A percentile compares a stretch with the other conserved stretches of the same genome.
Conservation (phyloP, 2,329 filamentous ascomycete species). For the Alternaria triticimaculans region DNA sequence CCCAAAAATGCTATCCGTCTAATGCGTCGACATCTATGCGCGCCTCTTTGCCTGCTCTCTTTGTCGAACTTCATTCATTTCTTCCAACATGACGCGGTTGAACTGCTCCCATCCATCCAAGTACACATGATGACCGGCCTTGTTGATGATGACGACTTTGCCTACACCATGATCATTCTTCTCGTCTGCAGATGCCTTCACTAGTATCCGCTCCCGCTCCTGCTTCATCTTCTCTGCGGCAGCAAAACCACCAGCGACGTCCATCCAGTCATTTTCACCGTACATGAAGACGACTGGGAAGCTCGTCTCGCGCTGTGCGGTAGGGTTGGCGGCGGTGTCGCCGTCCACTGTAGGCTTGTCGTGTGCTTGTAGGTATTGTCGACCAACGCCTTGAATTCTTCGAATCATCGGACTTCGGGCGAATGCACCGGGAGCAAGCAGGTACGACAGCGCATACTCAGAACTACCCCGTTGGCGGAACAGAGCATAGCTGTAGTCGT, state of each 20-base stretch:
- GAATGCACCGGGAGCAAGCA: slow-evolving; percentile 92
- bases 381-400: slow-evolving; percentile 83
- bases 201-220: slow-evolving; percentile 66
- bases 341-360: slow-evolving; percentile 33
- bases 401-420: slow-evolving; percentile 87
- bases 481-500: slow-evolving; percentile 92
- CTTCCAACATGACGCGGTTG: slow-evolving; percentile 67
- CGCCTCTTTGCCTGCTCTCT: slow-evolving; percentile 35
- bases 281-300: slow-evolving; percentile 93
- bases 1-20: slow-evolving; percentile 8
- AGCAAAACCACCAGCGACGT: slow-evolving; percentile 82
- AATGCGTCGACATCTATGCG: neutral
- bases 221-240: slow-evolving; percentile 80
- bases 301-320: slow-evolving; percentile 63
- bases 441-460: slow-evolving; percentile 90
- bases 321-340: slow-evolving; percentile 17
- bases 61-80: slow-evolving; percentile 69
- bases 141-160: slow-evolving; percentile 79
- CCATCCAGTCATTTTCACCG: slow-evolving; percentile 99
- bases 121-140: slow-evolving; percentile 76
- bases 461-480: slow-evolving; percentile 92
- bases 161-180: slow-evolving; percentile 77
- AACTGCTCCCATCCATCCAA: slow-evolving; percentile 74
- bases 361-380: slow-evolving; percentile 62
- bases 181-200: slow-evolving; percentile 70